These are phyloP conservation scores for Cerioporus squamosus DNA, from an alignment of 1,284 basidiomycete species.

Conservation along the genomic window DNA sequence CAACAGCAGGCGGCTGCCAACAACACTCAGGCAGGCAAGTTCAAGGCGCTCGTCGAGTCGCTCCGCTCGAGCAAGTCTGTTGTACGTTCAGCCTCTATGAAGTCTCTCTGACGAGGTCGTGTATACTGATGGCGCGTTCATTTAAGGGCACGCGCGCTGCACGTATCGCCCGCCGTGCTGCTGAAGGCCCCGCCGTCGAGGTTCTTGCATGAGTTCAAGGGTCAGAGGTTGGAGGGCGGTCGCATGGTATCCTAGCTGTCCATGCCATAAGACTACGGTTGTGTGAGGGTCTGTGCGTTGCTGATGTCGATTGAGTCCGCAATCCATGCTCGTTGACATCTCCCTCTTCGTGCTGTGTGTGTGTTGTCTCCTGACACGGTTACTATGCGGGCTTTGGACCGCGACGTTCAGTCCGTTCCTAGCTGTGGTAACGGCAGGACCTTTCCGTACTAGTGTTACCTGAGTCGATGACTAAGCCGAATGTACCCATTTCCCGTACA, in stretches of 20 bases:
- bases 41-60: neutral
- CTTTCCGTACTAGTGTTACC: too few relatives aligned
- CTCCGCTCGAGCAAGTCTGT: neutral
- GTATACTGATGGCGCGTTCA: neutral
- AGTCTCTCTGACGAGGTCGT: neutral
- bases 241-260: neutral
- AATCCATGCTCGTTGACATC: neutral
- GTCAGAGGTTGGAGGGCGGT: neutral
- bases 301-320: neutral
- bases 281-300: neutral
- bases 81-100: neutral
- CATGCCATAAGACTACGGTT: neutral
- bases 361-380: too few relatives aligned
- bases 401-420: too few relatives aligned
- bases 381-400: neutral
- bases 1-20: neutral
- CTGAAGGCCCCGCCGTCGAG: constrained; percentile 1
- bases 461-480: too few relatives aligned
- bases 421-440: too few relatives aligned
- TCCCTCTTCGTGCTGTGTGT: too few relatives aligned
- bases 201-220: neutral
- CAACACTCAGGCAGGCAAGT: neutral
- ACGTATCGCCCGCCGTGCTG: constrained; percentile 6
- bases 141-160: constrained; percentile 8
- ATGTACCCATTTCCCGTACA: too few relatives aligned